Conservation (phyloP, 2,329 filamentous ascomycete species). For the Parastagonospora avenae region DNA sequence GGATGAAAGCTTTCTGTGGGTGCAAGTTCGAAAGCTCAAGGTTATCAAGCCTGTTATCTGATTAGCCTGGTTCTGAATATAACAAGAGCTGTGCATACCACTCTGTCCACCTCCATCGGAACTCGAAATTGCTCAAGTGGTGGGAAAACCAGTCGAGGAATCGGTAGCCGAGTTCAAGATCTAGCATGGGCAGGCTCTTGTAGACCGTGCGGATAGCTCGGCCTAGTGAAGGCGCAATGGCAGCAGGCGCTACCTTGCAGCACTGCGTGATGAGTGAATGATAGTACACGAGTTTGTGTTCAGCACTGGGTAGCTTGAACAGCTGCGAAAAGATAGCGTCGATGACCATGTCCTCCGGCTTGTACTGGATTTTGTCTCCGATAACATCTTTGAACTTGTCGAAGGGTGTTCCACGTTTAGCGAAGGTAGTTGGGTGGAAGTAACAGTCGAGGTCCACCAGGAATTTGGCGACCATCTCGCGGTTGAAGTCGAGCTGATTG, state of each 20-base stretch:
- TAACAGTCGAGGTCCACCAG: conserved; percentile 95
- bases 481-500: conserved; percentile 91
- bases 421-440: conserved; percentile 86
- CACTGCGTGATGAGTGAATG: conserved; percentile 93
- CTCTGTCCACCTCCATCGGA: conserved; percentile 99
- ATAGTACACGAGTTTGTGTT: conserved; percentile 96
- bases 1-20: conserved; percentile 91
- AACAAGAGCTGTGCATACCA: conserved; percentile 63
- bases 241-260: conserved; percentile 93
- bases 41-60: conserved; percentile 69
- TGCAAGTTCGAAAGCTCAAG: conserved; percentile 76
- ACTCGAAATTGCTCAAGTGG: conserved; percentile 97
- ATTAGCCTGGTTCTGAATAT: conserved; percentile 11
- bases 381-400: conserved; percentile 76
- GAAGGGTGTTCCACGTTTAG: conserved; percentile 90
- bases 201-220: conserved; percentile 92
- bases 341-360: conserved; percentile 96
- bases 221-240: conserved; percentile 93
- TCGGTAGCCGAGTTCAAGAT: conserved; percentile 82
- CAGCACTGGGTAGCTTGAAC: conserved; percentile 81
- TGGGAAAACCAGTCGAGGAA: conserved; percentile 99
- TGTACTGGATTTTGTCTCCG: conserved; percentile 82
- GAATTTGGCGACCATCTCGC: conserved; percentile 82
- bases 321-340: conserved; percentile 97
- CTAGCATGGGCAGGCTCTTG: conserved; percentile 78